Base-by-base conservation (phyloP, 2,329 filamentous ascomycete genomes). In the Lasiodiplodia hormozganensis region DNA sequence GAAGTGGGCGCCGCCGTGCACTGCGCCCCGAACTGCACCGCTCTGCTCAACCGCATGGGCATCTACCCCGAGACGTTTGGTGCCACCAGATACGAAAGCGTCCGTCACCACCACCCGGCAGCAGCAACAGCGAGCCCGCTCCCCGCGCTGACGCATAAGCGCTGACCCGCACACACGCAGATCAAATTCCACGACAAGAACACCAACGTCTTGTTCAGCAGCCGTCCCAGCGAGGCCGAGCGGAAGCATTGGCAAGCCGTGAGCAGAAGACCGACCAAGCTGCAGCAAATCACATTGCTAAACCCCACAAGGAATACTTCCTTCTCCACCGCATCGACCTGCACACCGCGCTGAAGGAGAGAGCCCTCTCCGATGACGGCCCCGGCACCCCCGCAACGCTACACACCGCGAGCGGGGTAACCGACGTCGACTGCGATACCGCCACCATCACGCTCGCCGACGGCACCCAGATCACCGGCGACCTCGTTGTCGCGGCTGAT, bases 1-100 rank as follows among this genome's bases (percentile, higher is more conserved):
- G 88, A 90, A 75, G 77, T 82, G 1, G 88, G 88, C 0, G 88
- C 88, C 3, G 88, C 88, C 0, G 83, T 90, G n/a, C 87, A 90
- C 72, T 74, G 90, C 4, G 84, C 86, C 0, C 87, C 89, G 0
- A 91, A 91, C 72, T 80, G 84, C 2, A 88, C 89, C 74, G 86
- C 86, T 0, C 76, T 90, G 2, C 78, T 91, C 4, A 76, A 77
- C 12, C 76, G 82, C 38, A 75, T 85, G 60, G 83, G 84, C 0
- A 71, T 86, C 1, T 75, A 77, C 60, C 77, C 81, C 0, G 78
- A 81, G 67, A 74, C 75, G 0, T 79, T 79, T 52, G 82, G 82
- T 2, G 80, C 83, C 8, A 73, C 57, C 0, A 23, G 43, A 3
- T 21, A 31, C n/a, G 36, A 65, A 36, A 65, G 62, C 5, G 62